A percentile compares a stretch with the other conserved stretches of the same genome.
These are phyloP conservation scores for Tylopilus sp. DNA, from an alignment of 1,284 basidiomycete species.

Conservation along the genomic window DNA sequence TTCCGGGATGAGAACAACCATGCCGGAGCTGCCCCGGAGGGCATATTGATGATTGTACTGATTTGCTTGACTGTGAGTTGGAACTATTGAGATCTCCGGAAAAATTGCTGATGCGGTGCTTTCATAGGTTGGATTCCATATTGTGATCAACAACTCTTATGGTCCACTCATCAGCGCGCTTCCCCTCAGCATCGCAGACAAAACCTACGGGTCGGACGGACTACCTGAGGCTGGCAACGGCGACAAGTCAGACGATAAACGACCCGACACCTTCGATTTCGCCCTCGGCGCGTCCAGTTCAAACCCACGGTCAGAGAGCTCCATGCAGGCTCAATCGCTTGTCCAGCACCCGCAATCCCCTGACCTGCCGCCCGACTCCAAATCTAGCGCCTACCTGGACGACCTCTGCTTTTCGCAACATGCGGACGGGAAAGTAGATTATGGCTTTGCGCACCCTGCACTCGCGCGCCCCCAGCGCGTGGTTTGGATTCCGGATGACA, in stretches of 20 bases:
- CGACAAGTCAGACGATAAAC: constrained; percentile 12
- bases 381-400: constrained; percentile 17
- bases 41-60: constrained; percentile 78
- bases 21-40: constrained; percentile 65
- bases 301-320: background rate
- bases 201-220: constrained; percentile 42
- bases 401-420: constrained; percentile 21
- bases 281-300: constrained; percentile 4
- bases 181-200: constrained; percentile 75
- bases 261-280: constrained; percentile 14
- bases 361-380: constrained; percentile 5
- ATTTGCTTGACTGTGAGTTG: constrained; percentile 73
- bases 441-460: constrained; percentile 81
- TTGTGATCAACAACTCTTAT: constrained; percentile 66
- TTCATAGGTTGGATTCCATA: constrained; percentile 61
- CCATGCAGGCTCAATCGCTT: background rate
- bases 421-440: constrained; percentile 32
- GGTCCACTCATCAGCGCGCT: constrained; percentile 62
- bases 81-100: background rate
- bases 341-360: background rate
- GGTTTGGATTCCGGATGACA: constrained; percentile 81
- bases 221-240: constrained; percentile 30
- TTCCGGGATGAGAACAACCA: constrained; percentile 51
- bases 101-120: constrained; percentile 4
- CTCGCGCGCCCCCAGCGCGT: constrained; percentile 67